Evolutionary conservation across 2,329 filamentous ascomycete genomes (phyloP).

Genomic region (Pseudofabraea citricarpa): DNA sequence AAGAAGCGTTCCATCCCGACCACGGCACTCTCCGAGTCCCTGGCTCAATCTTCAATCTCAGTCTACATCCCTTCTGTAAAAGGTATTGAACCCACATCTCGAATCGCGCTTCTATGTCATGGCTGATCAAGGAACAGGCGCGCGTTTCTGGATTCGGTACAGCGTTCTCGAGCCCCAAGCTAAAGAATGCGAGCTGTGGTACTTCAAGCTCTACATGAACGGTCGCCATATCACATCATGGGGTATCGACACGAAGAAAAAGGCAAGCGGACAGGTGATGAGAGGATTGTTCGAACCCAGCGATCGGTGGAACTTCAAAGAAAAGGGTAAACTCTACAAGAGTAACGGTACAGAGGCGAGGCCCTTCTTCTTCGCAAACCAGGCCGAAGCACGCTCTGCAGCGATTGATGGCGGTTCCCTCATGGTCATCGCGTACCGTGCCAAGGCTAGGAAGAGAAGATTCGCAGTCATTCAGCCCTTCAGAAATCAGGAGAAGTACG

Average conservation of each 20-base stretch:
- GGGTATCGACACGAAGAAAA: constrained; percentile 38
- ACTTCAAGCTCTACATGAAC: constrained; percentile 54
- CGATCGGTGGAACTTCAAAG: constrained; percentile 34
- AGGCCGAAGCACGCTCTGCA: constrained; percentile 25
- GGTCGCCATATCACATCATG: constrained; percentile 47
- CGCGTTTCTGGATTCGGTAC: constrained; percentile 50
- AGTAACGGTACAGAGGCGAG: constrained; percentile 39
- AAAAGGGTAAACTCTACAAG: constrained; percentile 29
- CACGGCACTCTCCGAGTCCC: too few relatives aligned
- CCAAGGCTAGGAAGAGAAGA: constrained; percentile 40
- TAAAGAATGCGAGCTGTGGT: constrained; percentile 29
- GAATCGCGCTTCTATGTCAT: not conserved
- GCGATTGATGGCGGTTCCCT: constrained; percentile 52
- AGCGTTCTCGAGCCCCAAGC: constrained; percentile 28
- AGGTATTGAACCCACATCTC: constrained; percentile 31
- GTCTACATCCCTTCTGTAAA: constrained; percentile 53
- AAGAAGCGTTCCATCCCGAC: too few relatives aligned
- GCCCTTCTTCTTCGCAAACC: constrained; percentile 43
- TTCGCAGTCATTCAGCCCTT: constrained; percentile 38
- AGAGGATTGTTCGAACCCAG: constrained; percentile 45
- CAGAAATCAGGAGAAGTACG: constrained; percentile 43
- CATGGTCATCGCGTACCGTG: constrained; percentile 48
- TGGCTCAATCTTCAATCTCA: constrained; percentile 40
- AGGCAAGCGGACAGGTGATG: constrained; percentile 35
- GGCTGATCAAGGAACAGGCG: constrained; percentile 31